Conservation (phyloP, 1,139 yeast species). For the Scheffersomyces illinoinensis region DNA sequence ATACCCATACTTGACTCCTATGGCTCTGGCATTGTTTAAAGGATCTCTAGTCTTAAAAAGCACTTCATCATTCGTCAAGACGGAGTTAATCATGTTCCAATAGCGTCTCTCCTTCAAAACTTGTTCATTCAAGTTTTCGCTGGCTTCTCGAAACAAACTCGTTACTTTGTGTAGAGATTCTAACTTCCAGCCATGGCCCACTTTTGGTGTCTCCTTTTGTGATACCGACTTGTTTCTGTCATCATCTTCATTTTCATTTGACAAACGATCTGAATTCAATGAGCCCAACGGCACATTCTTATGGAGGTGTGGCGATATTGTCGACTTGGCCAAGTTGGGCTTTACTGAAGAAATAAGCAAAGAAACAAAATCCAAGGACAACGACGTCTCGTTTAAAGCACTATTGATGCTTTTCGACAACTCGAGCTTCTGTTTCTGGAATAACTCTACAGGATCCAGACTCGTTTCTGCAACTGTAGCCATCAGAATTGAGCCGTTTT, state of each 20-base stretch:
- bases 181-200: constrained; percentile 87
- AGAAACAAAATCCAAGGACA: constrained; percentile 85
- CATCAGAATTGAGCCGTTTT: constrained; percentile 3
- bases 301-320: constrained; percentile 86
- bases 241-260: constrained; percentile 23
- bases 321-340: constrained; percentile 81
- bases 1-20: constrained; percentile 87
- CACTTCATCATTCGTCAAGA: constrained; percentile 63
- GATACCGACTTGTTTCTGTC: constrained; percentile 8
- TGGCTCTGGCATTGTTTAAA: constrained; percentile 43
- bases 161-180: constrained; percentile 65
- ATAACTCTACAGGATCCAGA: constrained; percentile 43
- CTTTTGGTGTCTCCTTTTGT: constrained; percentile 33
- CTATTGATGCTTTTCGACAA: constrained; percentile 56
- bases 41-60: constrained; percentile 67
- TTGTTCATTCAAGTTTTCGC: constrained; percentile 53
- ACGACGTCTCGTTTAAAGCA: constrained; percentile 86
- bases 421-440: constrained; percentile 56
- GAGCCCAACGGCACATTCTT: constrained; percentile 82
- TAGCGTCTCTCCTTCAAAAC: constrained; percentile 65
- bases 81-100: constrained; percentile 64
- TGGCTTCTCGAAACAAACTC: constrained; percentile 50
- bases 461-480: constrained; percentile 6
- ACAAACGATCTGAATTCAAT: constrained; percentile 63
- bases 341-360: constrained; percentile 76